Evolutionary conservation across 2,329 filamentous ascomycete species (phyloP).

Genomic region (Neonectria hederae): DNA sequence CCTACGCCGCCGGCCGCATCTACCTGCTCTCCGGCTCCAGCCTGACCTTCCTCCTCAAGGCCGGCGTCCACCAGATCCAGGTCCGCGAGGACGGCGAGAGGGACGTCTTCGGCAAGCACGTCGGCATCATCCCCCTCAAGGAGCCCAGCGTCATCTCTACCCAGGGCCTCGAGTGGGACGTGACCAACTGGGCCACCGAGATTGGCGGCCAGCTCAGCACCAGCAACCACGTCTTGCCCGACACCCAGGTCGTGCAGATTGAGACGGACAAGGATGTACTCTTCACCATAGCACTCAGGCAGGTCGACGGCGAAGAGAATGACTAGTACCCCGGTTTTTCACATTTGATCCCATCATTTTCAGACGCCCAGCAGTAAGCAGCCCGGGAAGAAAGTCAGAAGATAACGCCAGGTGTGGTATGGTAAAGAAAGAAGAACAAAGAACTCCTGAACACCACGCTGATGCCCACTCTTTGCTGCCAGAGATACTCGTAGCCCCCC

Average conservation of each 20-base stretch:
- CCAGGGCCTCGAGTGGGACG: constrained; percentile 89
- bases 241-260: constrained; percentile 69
- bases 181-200: constrained; percentile 79
- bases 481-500: constrained; percentile 24
- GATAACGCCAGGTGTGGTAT: constrained; percentile 21
- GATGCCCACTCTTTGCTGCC: constrained; percentile 35
- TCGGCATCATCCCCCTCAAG: constrained; percentile 87
- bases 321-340: constrained; percentile 26
- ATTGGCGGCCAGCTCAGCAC: constrained; percentile 81
- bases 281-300: constrained; percentile 75
- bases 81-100: constrained; percentile 62
- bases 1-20: constrained; percentile 65
- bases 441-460: constrained; percentile 44
- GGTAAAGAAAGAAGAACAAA: constrained; percentile 25
- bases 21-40: constrained; percentile 85
- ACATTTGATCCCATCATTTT: constrained; percentile 7
- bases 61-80: constrained; percentile 73
- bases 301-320: constrained; percentile 49
- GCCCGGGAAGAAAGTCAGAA: not conserved
- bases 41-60: constrained; percentile 81
- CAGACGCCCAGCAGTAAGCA: not conserved
- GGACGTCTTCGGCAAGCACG: constrained; percentile 75
- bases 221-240: constrained; percentile 77
- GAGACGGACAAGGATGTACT: constrained; percentile 71
- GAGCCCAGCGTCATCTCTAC: constrained; percentile 84